Conservation (phyloP, 768 basidiomycete genomes). For the Coprinopsis marcescibilis region DNA sequence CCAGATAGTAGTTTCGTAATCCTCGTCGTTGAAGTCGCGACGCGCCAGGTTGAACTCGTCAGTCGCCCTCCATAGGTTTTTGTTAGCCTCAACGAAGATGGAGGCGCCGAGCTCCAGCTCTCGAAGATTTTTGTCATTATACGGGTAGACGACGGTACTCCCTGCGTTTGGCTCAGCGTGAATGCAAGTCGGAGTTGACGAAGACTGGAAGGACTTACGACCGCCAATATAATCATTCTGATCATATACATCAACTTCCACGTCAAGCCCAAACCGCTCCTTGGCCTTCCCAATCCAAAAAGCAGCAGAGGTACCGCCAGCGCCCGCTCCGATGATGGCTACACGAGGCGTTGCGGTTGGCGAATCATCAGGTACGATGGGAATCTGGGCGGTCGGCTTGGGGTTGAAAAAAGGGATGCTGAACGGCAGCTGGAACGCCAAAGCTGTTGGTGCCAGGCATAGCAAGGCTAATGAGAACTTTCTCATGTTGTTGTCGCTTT, state of each 20-base stretch:
- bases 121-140: constrained; percentile 50
- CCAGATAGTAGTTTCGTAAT: constrained; percentile 68
- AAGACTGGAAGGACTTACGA: no score
- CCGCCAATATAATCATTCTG: constrained; percentile 73
- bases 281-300: constrained; percentile 81
- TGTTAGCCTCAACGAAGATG: constrained; percentile 80
- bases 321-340: constrained; percentile 89
- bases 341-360: constrained; percentile 41
- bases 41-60: constrained; percentile 73
- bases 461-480: constrained; percentile 21
- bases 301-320: constrained; percentile 78
- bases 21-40: constrained; percentile 38
- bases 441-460: constrained; percentile 25
- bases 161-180: no score
- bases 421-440: constrained; percentile 50
- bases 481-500: constrained; percentile 3
- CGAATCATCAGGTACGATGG: constrained; percentile 9
- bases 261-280: constrained; percentile 58
- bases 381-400: constrained; percentile 17
- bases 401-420: constrained; percentile 47
- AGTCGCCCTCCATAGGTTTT: constrained; percentile 64
- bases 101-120: constrained; percentile 82
- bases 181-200: no score
- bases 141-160: constrained; percentile 72
- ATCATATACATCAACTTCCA: constrained; percentile 85